These are phyloP conservation scores for Colletotrichum echinochloae DNA, from an alignment of 2,329 filamentous ascomycete genomes.

Conservation along the genomic window DNA sequence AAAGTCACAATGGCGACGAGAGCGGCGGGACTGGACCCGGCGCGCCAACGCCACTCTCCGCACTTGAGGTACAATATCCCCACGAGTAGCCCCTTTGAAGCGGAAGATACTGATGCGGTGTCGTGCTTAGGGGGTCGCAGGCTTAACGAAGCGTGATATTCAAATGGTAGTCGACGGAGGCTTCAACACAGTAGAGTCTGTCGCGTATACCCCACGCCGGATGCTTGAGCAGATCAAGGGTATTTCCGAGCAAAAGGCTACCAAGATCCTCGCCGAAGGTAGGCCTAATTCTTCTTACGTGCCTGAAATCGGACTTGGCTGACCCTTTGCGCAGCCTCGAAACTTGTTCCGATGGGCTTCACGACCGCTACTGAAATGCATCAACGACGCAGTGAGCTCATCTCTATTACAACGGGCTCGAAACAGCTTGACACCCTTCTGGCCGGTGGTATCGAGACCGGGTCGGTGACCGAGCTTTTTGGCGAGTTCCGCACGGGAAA, in stretches of 20 bases:
- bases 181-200: constrained; percentile 93
- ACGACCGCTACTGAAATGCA: constrained; percentile 99
- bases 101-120: constrained; percentile 2
- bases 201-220: constrained; percentile 90
- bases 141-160: constrained; percentile 94
- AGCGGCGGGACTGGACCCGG: constrained; percentile 82
- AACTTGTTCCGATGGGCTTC: constrained; percentile 98
- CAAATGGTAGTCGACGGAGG: constrained; percentile 92
- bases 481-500: constrained; percentile 98
- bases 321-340: constrained; percentile 73
- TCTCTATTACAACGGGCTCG: constrained; percentile 97
- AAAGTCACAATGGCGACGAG: constrained; percentile 75
- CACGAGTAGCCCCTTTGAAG: neutral
- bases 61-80: constrained; percentile 78
- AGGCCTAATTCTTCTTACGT: constrained; percentile 45
- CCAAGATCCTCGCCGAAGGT: constrained; percentile 92
- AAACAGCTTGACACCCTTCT: constrained; percentile 97
- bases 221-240: constrained; percentile 95
- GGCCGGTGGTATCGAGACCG: constrained; percentile 94
- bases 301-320: neutral
- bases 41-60: constrained; percentile 88
- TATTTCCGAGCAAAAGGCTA: constrained; percentile 96
- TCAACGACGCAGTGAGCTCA: constrained; percentile 93
- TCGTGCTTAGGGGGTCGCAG: constrained; percentile 77
- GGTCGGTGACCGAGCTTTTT: constrained; percentile 97